Base-by-base conservation (phyloP, 306 rosid species). In the Glycine latifolia region DNA sequence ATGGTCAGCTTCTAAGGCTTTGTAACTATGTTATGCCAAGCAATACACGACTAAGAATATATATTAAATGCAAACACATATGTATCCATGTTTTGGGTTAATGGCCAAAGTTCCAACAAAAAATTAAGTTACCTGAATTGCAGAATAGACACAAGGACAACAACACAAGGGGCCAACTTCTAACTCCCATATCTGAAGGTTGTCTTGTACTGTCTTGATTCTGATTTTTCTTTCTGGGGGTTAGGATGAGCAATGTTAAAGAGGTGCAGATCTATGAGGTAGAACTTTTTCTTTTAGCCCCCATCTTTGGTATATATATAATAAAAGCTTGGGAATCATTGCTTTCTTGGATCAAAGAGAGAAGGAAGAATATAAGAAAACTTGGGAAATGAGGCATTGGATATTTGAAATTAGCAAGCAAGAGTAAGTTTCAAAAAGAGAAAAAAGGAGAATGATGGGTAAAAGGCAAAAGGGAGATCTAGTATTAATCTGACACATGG, bases 341-440 rank as follows among this genome's bases (percentile, higher is more conserved):
- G 89, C 90, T 89, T 93, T 93, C 94, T 93, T 93, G 92, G 88
- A 88, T 92, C 91, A 82, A 83, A 86, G 89, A 87, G 87, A 86
- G 91, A 89, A 90, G 90, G 44, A 85, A 91, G 98, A 91, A 96
- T 93, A 93, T 84, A 60, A 89, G 97, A 89, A 95, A 92, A 96
- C 99, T 96, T 96, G 94, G 91, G 98, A 89, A 87, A 90, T 87
- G 93, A 93, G 98, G 90, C 83, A 93, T 79, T 84, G 83, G 87
- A 83, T 87, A 69, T 95, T 49, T 87, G 86, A 90, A 89, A 70
- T 87, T 80, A 78, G 61, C 97, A 95, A 95, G 99, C 99, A 93
- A 95, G 93, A 84, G 91, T 26, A 89, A 83, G 94, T 94, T 87
- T 79, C 88, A 83, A 79, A 78, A 77, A 77, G 50, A 58, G 12